Conservation (phyloP, 1,284 basidiomycete genomes). For the Coriolopsis trogii region DNA sequence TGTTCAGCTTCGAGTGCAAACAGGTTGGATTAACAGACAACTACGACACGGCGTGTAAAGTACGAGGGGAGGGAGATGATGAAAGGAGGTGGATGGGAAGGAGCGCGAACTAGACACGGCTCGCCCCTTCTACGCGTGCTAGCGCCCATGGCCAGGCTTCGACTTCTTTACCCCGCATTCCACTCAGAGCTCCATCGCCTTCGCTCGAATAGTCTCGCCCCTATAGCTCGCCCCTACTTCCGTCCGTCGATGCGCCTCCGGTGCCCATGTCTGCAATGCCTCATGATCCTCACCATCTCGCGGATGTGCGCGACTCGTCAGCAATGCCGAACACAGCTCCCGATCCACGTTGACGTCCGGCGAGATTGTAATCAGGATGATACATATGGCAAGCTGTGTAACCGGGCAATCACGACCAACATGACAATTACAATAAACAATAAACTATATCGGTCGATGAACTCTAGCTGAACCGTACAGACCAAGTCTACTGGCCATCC, state of each 20-base stretch:
- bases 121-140: slow-evolving; percentile 17
- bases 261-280: no score
- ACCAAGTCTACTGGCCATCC: background rate
- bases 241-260: no score
- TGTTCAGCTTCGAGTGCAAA: background rate
- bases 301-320: no score
- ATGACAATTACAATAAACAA: background rate
- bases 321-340: no score
- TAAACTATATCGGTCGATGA: no score
- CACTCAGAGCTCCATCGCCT: background rate
- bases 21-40: slow-evolving; percentile 12
- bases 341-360: no score
- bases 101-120: slow-evolving; percentile 15
- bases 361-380: no score
- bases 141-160: slow-evolving; percentile 7
- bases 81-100: slow-evolving; percentile 7
- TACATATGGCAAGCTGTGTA: no score
- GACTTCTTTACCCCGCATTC: slow-evolving; percentile 16
- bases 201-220: background rate
- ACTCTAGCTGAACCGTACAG: no score
- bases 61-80: slow-evolving; percentile 9
- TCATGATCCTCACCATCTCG: no score
- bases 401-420: no score
- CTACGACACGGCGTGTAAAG: slow-evolving; percentile 4
- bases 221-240: background rate